Conservation (phyloP, 1,139 yeast species). For the Diutina catenulata region DNA sequence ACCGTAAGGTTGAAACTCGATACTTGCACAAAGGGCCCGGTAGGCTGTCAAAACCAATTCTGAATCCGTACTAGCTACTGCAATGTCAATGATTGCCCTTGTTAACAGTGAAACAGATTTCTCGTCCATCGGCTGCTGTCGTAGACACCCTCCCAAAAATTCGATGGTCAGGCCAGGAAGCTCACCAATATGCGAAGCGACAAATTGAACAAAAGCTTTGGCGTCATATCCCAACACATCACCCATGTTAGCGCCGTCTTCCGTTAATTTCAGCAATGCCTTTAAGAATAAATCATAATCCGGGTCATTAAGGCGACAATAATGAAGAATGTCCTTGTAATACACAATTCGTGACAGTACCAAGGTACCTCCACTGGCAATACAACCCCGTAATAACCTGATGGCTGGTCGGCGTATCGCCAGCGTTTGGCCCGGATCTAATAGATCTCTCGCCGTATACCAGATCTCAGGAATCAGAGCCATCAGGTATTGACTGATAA, state of each 20-base stretch:
- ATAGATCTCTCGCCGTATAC: conserved; percentile 54
- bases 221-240: conserved; percentile 42
- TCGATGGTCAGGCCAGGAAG: no score
- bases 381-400: conserved; percentile 9
- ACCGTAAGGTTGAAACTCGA: no score
- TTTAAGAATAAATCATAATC: conserved; percentile 42
- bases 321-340: conserved; percentile 47
- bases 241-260: conserved; percentile 48
- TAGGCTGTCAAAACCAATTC: no score
- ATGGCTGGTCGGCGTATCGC: conserved; percentile 44
- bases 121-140: no score
- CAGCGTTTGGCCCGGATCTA: conserved; percentile 28
- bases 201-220: neutral
- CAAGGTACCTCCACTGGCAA: neutral
- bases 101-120: no score
- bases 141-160: no score
- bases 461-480: conserved; percentile 64
- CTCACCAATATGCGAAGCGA: no score
- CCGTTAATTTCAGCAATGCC: conserved; percentile 43
- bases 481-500: conserved; percentile 40
- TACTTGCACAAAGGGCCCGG: no score
- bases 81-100: no score
- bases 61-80: no score
- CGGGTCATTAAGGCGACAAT: conserved; percentile 34
- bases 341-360: conserved; percentile 32